Evolutionary conservation across 2,329 filamentous ascomycete species (phyloP), one percentile per base, ranked within the genome.

Genomic region (Microdochium nivale): DNA sequence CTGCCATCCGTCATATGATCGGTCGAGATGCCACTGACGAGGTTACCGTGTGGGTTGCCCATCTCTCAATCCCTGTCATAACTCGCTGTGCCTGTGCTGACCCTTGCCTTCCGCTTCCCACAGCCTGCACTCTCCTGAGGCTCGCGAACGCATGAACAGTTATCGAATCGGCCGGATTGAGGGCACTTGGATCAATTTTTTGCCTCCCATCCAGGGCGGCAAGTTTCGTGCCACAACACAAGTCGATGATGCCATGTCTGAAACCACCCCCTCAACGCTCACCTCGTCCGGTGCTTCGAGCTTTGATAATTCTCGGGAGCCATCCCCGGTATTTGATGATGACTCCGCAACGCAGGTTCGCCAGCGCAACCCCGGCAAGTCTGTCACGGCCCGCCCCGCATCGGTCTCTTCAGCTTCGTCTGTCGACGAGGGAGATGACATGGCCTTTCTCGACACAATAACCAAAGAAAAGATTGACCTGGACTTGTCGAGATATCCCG

Each of bases 1-100:
- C 90, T 70, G 81, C 92, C 51, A 95, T 99, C 57, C 75, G 83
- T 65, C 94, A 99, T 65, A 94, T 96, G 90, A 81, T 97, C 54
- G 90, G 90, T 55, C 83, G 87, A 70, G 90, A 96, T 80, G 92
- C 90, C 49, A 96, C 92, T 11, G 91, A 96, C 67, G 94, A 97
- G 70, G 85, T 97, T 55, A 89, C 86, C 67, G 88, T 86, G 89
- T 96, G 78, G 49, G 86, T 75, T n/a, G n/a, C n/a, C n/a, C n/a
- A 47, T 49, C 54, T 51, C 51, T 44, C 13, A 25, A 25, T 50
- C 24, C 44, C 16, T 52, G n/a, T 55, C 60, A 25, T 60, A 47
- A 49, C 50, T 48, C 32, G 11, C 35, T 9, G 7, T 32, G 25
- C 25, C 44, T 48, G 54, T 51, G 49, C 33, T 55, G 48, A 23